Percentiles rank a stretch among this genome's conserved stretches.
Evolutionary conservation across 306 rosid species (phyloP).

Genomic region (Comarum palustre): DNA sequence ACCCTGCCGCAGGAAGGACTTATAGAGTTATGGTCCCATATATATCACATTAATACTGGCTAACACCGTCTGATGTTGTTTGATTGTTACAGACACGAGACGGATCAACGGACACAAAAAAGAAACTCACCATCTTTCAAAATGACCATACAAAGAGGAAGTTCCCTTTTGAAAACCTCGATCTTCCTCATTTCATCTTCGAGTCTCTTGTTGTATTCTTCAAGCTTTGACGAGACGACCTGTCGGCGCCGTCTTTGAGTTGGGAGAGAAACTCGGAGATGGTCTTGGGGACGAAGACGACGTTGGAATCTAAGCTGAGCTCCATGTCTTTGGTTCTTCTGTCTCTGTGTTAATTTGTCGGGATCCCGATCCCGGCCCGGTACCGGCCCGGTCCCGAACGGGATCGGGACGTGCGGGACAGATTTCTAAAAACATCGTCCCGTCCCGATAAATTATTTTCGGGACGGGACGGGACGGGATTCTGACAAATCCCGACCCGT

Average conservation of each 20-base stretch:
- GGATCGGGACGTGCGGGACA: too few species aligned
- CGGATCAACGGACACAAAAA: not conserved
- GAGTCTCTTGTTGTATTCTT: slow-evolving; percentile 42
- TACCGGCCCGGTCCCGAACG: too few species aligned
- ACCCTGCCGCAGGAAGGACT: too few species aligned
- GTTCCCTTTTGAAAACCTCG: slow-evolving; percentile 78
- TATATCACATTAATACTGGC: too few species aligned
- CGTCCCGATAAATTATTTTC: too few species aligned
- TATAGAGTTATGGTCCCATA: too few species aligned
- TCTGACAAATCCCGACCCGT: too few species aligned
- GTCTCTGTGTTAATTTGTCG: not conserved
- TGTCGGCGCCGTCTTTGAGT: slow-evolving; percentile 36
- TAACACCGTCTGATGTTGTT: too few species aligned
- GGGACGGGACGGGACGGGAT: too few species aligned
- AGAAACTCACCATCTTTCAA: slow-evolving; percentile 53
- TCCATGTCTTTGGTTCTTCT: slow-evolving; percentile 36
- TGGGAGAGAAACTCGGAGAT: slow-evolving; percentile 45
- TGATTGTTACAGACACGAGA: too few species aligned
- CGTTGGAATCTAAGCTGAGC: slow-evolving; percentile 50
- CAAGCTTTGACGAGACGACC: slow-evolving; percentile 47
- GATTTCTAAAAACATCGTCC: too few species aligned
- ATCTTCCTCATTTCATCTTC: slow-evolving; percentile 68
- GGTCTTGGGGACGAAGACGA: slow-evolving; percentile 49
- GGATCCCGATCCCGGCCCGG: too few species aligned
- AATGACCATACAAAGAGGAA: slow-evolving; percentile 70